These are phyloP conservation scores for Dendrobium nobile DNA, from an alignment of 106 monocot genomes.

Conservation along the genomic window DNA sequence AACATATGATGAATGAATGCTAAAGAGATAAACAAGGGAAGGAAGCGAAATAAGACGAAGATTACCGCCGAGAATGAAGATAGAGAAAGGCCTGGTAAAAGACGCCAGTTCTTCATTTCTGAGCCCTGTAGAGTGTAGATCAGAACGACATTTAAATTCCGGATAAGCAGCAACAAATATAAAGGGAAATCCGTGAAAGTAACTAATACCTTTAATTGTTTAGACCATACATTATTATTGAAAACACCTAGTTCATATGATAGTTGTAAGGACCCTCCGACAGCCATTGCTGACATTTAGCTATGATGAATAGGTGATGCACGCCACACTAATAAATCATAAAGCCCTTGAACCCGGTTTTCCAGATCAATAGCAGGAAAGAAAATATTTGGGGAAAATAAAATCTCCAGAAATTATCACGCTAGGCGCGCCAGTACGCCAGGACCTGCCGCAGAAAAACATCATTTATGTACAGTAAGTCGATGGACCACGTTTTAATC, in stretches of 20 bases:
- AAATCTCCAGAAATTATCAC: no score
- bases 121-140: slow-evolving; percentile 30
- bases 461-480: no score
- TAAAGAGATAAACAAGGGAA: no score
- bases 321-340: no score
- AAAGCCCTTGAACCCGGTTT: no score
- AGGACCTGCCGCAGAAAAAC: no score
- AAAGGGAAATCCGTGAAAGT: background rate
- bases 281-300: slow-evolving; percentile 21
- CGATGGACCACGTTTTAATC: no score
- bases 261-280: slow-evolving; percentile 22
- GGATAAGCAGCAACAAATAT: background rate
- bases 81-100: slow-evolving; percentile 11
- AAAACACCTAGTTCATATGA: slow-evolving; percentile 16
- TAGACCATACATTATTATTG: slow-evolving; percentile 4
- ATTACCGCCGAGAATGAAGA: slow-evolving; percentile 34
- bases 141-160: background rate
- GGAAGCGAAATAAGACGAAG: background rate
- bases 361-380: no score
- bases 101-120: slow-evolving; percentile 14
- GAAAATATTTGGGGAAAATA: no score
- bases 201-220: slow-evolving; percentile 18
- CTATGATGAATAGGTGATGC: background rate
- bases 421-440: no score
- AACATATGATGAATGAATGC: no score